phyloP scores from a whole-genome alignment of 2,329 filamentous ascomycete genomes.

The Cordyceps cateniannulata region DNA sequence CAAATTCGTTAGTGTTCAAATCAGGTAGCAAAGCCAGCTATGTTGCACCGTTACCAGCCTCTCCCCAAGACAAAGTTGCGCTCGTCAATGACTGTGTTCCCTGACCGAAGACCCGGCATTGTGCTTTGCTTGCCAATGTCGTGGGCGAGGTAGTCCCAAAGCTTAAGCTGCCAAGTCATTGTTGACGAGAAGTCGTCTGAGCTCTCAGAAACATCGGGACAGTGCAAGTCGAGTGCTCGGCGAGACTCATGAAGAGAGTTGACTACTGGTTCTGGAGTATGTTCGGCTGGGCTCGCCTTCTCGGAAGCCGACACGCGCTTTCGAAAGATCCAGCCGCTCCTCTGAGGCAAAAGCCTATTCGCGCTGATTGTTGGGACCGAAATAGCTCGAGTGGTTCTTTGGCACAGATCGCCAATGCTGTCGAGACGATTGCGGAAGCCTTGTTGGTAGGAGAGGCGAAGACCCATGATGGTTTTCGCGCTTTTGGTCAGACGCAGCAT shows the following conservation, averaged over 20 bases:
- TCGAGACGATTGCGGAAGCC: constrained; percentile 46
- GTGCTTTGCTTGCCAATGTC: constrained; percentile 32
- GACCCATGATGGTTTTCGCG: not conserved
- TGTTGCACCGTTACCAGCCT: not conserved
- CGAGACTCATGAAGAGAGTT: constrained; percentile 1
- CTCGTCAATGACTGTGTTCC: constrained; percentile 34
- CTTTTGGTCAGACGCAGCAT: not conserved
- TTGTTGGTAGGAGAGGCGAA: constrained; percentile 25
- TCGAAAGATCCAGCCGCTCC: constrained; percentile 44
- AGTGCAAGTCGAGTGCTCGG: not conserved
- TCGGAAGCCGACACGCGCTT: constrained; percentile 22
- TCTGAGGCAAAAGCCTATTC: constrained; percentile 45
- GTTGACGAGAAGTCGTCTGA: constrained; percentile 12
- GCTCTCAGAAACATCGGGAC: not conserved
- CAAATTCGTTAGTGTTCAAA: constrained; percentile 11
- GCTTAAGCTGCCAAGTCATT: constrained; percentile 25
- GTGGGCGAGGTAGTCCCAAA: constrained; percentile 31
- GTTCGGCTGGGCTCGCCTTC: constrained; percentile 19
- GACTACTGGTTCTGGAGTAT: constrained; percentile 21
- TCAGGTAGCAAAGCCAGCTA: not conserved
- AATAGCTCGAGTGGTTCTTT: constrained; percentile 40
- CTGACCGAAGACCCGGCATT: constrained; percentile 27
- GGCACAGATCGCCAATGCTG: constrained; percentile 40
- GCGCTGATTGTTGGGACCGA: constrained; percentile 49
- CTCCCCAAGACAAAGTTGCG: constrained; percentile 26